A percentile compares a stretch with the other conserved stretches of the same genome.
These are phyloP conservation scores for Thalia dealbata DNA, from an alignment of 176 grass and related monocot genomes.

Conservation along the genomic window DNA sequence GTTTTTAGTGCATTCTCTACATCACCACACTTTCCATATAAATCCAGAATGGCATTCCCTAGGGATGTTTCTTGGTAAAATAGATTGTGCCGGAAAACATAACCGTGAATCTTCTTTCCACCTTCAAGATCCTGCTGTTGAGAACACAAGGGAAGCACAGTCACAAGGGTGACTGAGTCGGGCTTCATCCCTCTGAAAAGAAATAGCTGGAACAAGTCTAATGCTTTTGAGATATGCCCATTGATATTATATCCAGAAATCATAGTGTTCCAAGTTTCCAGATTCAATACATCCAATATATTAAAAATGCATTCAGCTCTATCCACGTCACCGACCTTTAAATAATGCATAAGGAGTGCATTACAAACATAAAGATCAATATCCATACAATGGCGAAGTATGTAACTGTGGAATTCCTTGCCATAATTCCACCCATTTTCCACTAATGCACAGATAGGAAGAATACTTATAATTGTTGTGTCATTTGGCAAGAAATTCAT, in stretches of 20 bases:
- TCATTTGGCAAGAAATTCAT: slow-evolving; percentile 31
- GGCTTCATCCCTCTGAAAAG: slow-evolving; percentile 26
- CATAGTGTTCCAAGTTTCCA: slow-evolving; percentile 47
- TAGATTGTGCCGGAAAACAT: slow-evolving; percentile 28
- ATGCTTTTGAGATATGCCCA: slow-evolving; percentile 24
- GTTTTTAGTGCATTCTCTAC: slow-evolving; percentile 36
- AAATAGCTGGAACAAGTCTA: slow-evolving; percentile 38
- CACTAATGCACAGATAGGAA: slow-evolving; percentile 35
- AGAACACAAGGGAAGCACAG: slow-evolving; percentile 47
- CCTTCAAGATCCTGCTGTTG: slow-evolving; percentile 24
- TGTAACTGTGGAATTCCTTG: slow-evolving; percentile 45
- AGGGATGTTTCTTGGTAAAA: slow-evolving; percentile 42
- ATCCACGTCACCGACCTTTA: slow-evolving; percentile 34
- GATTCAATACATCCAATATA: slow-evolving; percentile 31
- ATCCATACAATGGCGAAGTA: slow-evolving; percentile 34
- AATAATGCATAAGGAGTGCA: slow-evolving; percentile 53
- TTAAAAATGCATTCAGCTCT: slow-evolving; percentile 36
- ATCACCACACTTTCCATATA: slow-evolving; percentile 49
- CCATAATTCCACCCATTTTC: slow-evolving; percentile 30
- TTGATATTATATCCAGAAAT: slow-evolving; percentile 51
- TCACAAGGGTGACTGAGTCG: slow-evolving; percentile 53
- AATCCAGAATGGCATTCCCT: slow-evolving; percentile 52
- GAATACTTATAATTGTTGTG: slow-evolving; percentile 43
- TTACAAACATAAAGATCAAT: slow-evolving; percentile 47
- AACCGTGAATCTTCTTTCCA: slow-evolving; percentile 49